Base-by-base conservation (phyloP, 140 eudicot species). In the Stevia rebaudiana region DNA sequence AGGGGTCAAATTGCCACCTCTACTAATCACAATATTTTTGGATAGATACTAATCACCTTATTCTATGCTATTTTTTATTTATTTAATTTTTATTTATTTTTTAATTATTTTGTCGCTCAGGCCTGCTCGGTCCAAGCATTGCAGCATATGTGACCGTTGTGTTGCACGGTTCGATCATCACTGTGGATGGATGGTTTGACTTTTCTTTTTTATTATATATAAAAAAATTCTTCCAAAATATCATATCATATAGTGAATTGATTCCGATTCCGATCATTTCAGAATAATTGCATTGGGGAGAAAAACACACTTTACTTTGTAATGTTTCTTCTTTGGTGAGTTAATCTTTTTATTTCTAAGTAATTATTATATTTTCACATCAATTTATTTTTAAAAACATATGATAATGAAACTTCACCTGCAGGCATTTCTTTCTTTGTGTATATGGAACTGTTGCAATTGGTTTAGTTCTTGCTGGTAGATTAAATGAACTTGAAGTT, bases 271-370 rank as follows among this genome's bases (percentile, higher is more conserved):
- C 65, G 33, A 67, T 67, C 44, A 13, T 66, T 78, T 80, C 90
- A 91, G 98, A 91, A 91, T 84, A 91, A 91, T 79, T 91, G 98
- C 85, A 91, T 91, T 9, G 98, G 98, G 64, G 98, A 91, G 82
- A 87, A 81, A 75, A 91, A 91, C 78, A 85, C 95, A 9, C 61
- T 86, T 44, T 91, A 87, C 83, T 91, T 91, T 61, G 79, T 91
- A 75, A 83, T 83, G 69, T 91, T 91, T 78, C 87, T 91, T 72
- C 61, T 87, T 47, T 87, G 96, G 98, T 91, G 71, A 87, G 96
- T 75, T 47, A 73, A 56, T 21, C 42, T 17, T n/a, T 41, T 70
- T 24, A n/a, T n/a, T n/a, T n/a, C n/a, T 9, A 24, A 10, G 16
- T 30, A 15, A 33, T 15, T 47, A 24, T 68, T 22, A 51, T 42